phyloP scores from a whole-genome alignment of 371 early-diverging fungal genomes.

The Mortierella sp. region DNA sequence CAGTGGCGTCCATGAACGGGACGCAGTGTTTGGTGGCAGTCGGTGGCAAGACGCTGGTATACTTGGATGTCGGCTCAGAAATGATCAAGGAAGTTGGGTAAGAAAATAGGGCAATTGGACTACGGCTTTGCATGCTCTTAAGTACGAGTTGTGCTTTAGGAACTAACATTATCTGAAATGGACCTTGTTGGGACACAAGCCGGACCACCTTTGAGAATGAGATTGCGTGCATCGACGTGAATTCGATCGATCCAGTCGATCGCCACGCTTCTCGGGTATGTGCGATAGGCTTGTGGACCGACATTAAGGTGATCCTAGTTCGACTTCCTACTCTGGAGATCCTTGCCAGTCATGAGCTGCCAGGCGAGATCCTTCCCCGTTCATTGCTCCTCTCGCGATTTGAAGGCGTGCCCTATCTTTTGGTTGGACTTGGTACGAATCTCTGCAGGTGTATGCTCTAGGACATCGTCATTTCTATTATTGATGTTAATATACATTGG shows the following conservation, averaged over 20 bases:
- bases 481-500: too few species aligned
- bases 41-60: slow-evolving; percentile 64
- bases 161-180: too few species aligned
- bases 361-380: slow-evolving; percentile 74
- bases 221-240: slow-evolving; percentile 82
- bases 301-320: slow-evolving; percentile 72
- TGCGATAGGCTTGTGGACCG: slow-evolving; percentile 85
- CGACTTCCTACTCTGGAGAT: slow-evolving; percentile 67
- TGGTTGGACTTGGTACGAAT: slow-evolving; percentile 76
- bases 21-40: slow-evolving; percentile 69
- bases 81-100: slow-evolving; percentile 61
- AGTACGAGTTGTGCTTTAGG: too few species aligned
- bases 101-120: not conserved
- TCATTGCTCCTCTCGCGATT: slow-evolving; percentile 76
- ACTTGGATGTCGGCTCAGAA: slow-evolving; percentile 64
- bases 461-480: too few species aligned
- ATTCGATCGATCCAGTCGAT: slow-evolving; percentile 58
- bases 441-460: too few species aligned
- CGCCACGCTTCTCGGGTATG: slow-evolving; percentile 58
- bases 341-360: slow-evolving; percentile 62
- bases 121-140: too few species aligned
- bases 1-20: slow-evolving; percentile 64
- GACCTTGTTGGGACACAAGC: slow-evolving; percentile 29
- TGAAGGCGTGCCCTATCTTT: slow-evolving; percentile 71
- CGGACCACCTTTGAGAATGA: slow-evolving; percentile 67